Conservation (phyloP, 225 moss, liverwort and hornwort genomes). For the Physcomitrellopsis africana region DNA sequence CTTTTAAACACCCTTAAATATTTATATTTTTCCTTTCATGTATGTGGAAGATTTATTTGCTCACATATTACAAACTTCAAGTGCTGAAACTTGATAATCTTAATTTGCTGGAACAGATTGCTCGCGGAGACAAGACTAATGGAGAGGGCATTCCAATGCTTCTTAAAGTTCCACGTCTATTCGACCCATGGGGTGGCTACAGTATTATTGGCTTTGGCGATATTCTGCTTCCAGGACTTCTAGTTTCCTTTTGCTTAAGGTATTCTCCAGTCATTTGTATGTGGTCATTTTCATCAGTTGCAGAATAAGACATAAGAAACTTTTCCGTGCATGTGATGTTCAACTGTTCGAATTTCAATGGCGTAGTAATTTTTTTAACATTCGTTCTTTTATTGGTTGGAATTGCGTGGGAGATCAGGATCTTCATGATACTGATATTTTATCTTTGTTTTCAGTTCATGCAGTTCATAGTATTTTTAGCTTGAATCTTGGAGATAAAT, state of each 20-base stretch:
- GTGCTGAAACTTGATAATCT: constrained; percentile 4
- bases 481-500: not conserved
- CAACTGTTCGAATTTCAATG: not conserved
- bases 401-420: too few relatives aligned
- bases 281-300: not conserved
- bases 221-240: constrained; percentile 74
- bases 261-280: constrained; percentile 21
- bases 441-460: not conserved
- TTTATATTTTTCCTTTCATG: not conserved
- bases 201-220: constrained; percentile 90
- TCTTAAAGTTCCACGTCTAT: constrained; percentile 78
- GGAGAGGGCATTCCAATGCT: constrained; percentile 92
- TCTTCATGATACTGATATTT: not conserved
- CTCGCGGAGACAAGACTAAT: constrained; percentile 75
- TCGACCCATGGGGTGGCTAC: constrained; percentile 87
- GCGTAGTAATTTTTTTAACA: too few relatives aligned
- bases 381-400: too few relatives aligned
- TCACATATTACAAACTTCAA: not conserved
- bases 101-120: constrained; percentile 51
- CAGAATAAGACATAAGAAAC: not conserved
- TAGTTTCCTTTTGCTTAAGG: constrained; percentile 85
- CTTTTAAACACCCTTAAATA: too few relatives aligned
- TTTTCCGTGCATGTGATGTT: not conserved
- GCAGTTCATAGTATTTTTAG: not conserved
- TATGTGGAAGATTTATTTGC: not conserved